A percentile compares a stretch with the other conserved stretches of the same genome.
Conservation (phyloP, 2,329 filamentous ascomycete species). For the Trichoderma koningii region DNA sequence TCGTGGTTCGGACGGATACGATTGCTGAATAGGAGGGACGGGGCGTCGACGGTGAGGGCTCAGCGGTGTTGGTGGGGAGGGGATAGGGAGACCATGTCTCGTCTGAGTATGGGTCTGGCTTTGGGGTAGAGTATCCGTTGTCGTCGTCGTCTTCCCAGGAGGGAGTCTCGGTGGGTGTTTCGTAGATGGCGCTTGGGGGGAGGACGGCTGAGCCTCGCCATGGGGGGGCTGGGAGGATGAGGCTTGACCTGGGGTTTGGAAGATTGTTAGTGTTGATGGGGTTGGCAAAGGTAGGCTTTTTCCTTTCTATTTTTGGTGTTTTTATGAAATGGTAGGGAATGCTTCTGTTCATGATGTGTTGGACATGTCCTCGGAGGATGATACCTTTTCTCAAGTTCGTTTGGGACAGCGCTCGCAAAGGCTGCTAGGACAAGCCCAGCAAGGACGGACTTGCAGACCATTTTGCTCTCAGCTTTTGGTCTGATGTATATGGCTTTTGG, state of each 20-base stretch:
- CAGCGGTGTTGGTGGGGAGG: not conserved
- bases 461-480: not conserved
- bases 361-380: not conserved
- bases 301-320: not conserved
- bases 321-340: not conserved
- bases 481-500: not conserved
- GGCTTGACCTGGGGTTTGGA: not conserved
- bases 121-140: not conserved
- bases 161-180: not conserved
- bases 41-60: not conserved
- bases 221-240: not conserved
- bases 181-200: not conserved
- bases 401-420: slow-evolving; percentile 2
- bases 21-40: slow-evolving; percentile 16
- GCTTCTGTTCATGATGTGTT: not conserved
- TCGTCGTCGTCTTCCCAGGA: not conserved
- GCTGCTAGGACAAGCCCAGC: slow-evolving; percentile 9
- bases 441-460: not conserved
- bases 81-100: slow-evolving; percentile 5
- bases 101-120: slow-evolving; percentile 4
- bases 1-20: slow-evolving; percentile 7
- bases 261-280: too few relatives aligned
- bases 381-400: not conserved
- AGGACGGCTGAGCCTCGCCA: slow-evolving; percentile 6
- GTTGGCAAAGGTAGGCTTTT: not conserved